These are phyloP conservation scores for Wickerhamiella spandovensis DNA, from an alignment of 805 yeast genomes.

Conservation along the genomic window DNA sequence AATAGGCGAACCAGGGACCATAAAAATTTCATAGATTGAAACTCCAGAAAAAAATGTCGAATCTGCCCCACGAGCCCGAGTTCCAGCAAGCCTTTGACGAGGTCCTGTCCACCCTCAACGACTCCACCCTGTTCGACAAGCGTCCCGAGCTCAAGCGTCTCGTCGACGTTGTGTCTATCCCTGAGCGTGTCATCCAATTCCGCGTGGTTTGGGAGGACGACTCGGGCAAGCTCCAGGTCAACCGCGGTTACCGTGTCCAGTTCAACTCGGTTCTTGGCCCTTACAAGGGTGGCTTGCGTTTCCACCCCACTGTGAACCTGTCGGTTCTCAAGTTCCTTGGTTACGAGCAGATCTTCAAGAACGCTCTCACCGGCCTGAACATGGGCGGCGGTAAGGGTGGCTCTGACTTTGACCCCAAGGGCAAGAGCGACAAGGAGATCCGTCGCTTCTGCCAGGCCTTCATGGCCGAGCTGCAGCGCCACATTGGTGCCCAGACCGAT, in stretches of 20 bases:
- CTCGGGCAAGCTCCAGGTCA: constrained; percentile 78
- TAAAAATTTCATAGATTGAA: neutral
- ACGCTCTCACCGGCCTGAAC: constrained; percentile 90
- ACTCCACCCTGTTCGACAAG: constrained; percentile 77
- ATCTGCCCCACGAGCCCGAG: constrained; percentile 81
- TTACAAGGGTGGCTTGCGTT: constrained; percentile 96
- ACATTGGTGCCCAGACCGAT: constrained; percentile 94
- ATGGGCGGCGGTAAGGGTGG: constrained; percentile 99
- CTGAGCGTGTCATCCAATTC: constrained; percentile 93
- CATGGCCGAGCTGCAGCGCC: constrained; percentile 90
- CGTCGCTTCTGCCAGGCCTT: constrained; percentile 93
- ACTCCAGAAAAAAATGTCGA: constrained; percentile 41
- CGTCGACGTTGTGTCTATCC: constrained; percentile 79
- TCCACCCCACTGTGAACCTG: constrained; percentile 93
- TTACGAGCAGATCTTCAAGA: constrained; percentile 96
- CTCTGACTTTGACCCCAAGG: constrained; percentile 94
- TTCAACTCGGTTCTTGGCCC: constrained; percentile 98
- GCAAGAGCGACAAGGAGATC: constrained; percentile 82
- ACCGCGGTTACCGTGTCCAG: constrained; percentile 97
- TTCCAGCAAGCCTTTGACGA: constrained; percentile 97
- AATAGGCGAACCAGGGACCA: neutral
- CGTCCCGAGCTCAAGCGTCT: constrained; percentile 85
- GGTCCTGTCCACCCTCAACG: constrained; percentile 74
- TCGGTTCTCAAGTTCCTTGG: constrained; percentile 93
- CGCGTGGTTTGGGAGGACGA: constrained; percentile 98